Base-by-base conservation (phyloP, 352 stramenopile species). In the Globisporangium megalacanthum region DNA sequence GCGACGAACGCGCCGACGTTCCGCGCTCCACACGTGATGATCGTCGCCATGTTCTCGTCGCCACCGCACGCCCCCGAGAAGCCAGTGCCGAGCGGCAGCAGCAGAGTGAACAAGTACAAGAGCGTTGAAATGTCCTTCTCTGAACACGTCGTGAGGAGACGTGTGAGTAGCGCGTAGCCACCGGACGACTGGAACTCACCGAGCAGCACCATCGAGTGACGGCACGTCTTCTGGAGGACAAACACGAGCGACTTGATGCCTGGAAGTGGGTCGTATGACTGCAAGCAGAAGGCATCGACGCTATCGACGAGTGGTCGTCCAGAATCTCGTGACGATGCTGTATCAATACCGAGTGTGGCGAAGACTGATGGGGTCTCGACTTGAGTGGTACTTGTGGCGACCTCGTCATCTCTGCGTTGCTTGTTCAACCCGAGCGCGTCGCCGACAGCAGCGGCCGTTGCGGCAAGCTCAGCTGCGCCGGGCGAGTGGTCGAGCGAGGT, bases 151-250 rank as follows among this genome's bases (percentile, higher is more conserved):
- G 79, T 70, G 8, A 89, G 52, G 8, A 79, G 66, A 17, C 42
- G 60, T 31, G 70, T 62, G 6, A 93, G 45, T 33, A 91, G 59
- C 20, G 69, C 54, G 45, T 93, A 91, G 1, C 83, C 83, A 41
- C 83, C 79, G 11, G 71, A 79, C 0, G 61, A 73, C 8, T 87
- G 69, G 41, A 93, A 93, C 47, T 86, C 79, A 22, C 79, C 73
- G 4, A 93, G 61, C 6, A 93, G 60, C 19, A 79, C 75, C n/a
- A 76, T 65, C 7, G 77, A 83, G 50, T 77, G 81, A 1, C 73
- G 73, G 53, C 68, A 79, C 0, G 80, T 89, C 48, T 77, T 88
- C 58, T 89, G 75, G n/a, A 91, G 52, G 4, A 79, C 56, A 25
- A 78, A 84, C 6, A 89, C 57, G 5, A 91, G 49, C 8, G 66